Evolutionary conservation across 2,329 filamentous ascomycete species (phyloP).

Genomic region (Hymenoscyphus scutula): DNA sequence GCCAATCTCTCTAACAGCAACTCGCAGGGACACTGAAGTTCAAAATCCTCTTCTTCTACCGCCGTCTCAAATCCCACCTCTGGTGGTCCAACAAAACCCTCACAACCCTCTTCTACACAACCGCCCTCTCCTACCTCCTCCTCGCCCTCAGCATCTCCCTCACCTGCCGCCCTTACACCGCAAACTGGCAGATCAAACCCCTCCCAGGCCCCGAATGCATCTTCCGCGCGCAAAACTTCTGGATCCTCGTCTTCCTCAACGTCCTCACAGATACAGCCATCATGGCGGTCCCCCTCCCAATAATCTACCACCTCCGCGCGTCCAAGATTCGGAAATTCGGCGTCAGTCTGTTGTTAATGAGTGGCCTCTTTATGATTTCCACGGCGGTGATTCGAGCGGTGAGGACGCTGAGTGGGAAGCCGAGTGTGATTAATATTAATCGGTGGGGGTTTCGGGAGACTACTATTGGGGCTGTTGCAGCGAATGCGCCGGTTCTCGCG

Average conservation of each 20-base stretch:
- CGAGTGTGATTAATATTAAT: conserved; percentile 38
- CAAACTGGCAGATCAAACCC: conserved; percentile 8
- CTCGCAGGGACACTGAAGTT: conserved; percentile 9
- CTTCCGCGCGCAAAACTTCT: conserved; percentile 9
- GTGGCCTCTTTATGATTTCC: conserved; percentile 16
- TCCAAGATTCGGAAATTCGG: conserved; percentile 35
- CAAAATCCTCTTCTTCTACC: conserved; percentile 9
- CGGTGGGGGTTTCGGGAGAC: conserved; percentile 41
- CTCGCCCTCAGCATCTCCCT: neutral
- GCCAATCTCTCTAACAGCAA: neutral
- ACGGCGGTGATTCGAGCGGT: conserved; percentile 24
- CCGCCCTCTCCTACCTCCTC: neutral
- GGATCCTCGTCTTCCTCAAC: conserved; percentile 9
- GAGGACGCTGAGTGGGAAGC: conserved; percentile 33
- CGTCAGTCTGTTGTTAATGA: conserved; percentile 37
- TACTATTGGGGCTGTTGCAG: conserved; percentile 38
- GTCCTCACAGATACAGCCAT: conserved; percentile 37
- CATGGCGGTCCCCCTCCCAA: conserved; percentile 37
- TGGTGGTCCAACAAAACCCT: conserved; percentile 9
- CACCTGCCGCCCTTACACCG: conserved; percentile 10
- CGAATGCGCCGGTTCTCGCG: conserved; percentile 38
- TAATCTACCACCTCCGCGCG: conserved; percentile 37
- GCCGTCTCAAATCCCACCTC: neutral
- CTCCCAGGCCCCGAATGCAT: neutral
- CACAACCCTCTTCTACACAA: neutral